These are phyloP conservation scores for Daldinia vernicosa DNA, from an alignment of 495 filamentous ascomycete species.

Conservation along the genomic window DNA sequence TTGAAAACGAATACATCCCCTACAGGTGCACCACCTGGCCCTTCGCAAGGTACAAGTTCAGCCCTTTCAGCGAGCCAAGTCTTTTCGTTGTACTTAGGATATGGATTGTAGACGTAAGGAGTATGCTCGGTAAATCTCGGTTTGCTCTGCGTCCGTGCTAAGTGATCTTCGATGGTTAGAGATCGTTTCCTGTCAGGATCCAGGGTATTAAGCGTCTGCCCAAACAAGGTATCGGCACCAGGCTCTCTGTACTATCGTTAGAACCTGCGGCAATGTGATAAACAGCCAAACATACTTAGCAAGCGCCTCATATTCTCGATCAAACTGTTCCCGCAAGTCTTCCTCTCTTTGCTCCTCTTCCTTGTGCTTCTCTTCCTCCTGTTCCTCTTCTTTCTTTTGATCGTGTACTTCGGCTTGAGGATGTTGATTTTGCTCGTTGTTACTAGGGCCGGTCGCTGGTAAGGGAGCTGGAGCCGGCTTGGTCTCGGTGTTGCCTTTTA, in stretches of 20 bases:
- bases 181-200: constrained; percentile 43
- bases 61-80: constrained; percentile 43
- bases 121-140: constrained; percentile 45
- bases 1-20: constrained; percentile 57
- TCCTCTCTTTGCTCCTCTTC: constrained; percentile 44
- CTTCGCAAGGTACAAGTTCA: constrained; percentile 50
- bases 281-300: constrained; percentile 47
- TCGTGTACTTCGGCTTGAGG: constrained; percentile 10
- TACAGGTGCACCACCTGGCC: constrained; percentile 43
- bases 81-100: constrained; percentile 57
- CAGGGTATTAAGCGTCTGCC: constrained; percentile 56
- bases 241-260: constrained; percentile 35
- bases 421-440: constrained; percentile 8
- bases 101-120: constrained; percentile 58
- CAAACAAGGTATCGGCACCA: constrained; percentile 55
- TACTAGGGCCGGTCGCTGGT: constrained; percentile 11
- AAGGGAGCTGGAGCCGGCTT: constrained; percentile 3
- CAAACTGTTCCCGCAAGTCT: constrained; percentile 49
- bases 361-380: constrained; percentile 42
- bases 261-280: neutral
- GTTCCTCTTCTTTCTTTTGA: constrained; percentile 33
- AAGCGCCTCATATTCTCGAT: constrained; percentile 51
- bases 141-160: constrained; percentile 35
- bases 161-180: constrained; percentile 33
- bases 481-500: constrained; percentile 4